Base-by-base conservation (phyloP, 768 basidiomycete species). In the Boletus reticuloceps region DNA sequence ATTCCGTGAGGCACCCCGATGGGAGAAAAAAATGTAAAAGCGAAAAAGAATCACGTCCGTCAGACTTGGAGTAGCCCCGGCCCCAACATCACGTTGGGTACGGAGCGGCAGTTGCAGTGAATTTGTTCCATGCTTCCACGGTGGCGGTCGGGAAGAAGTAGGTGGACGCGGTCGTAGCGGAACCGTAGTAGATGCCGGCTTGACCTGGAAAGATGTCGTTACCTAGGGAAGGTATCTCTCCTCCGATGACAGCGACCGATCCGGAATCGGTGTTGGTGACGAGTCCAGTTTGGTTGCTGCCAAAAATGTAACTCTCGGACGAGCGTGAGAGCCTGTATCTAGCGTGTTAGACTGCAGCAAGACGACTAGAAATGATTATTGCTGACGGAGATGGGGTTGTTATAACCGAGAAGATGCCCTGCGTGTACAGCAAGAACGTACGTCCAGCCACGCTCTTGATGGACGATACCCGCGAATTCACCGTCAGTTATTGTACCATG, bases 401-500 rank as follows among this genome's bases (percentile, higher is more conserved):
- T 61, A n/a, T 71, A 48, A 2, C 72, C 66, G n/a, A 78, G 56
- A 20, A 76, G 71, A 47, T 78, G 78, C 1, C 78, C 77, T 3
- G 76, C 76, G 50, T 67, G 64, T 29, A 61, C 60, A 29, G 72
- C 65, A 40, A 81, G 66, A 3, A 62, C 69, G 53, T 78, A 81
- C 11, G 73, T 75, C 69, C 79, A 86, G 34, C 80, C 80, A 39
- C 89, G 80, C 68, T 90, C 89, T 68, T 88, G 87, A 62, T 88
- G 86, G 17, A 89, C 77, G 32, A 88, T 83, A 0, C 88, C 89
- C 0, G 82, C 85, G 51, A 82, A 78, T 50, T 81, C 72, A 13
- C 82, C 82, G 2, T 67, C 63, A n/a, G 50, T 87, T 84, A 48
- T 83, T 82, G 51, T 69, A 72, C 86, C 87, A 90, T 1, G 83